Conservation (phyloP, 2,329 filamentous ascomycete species). For the Mollisia scopiformis region DNA sequence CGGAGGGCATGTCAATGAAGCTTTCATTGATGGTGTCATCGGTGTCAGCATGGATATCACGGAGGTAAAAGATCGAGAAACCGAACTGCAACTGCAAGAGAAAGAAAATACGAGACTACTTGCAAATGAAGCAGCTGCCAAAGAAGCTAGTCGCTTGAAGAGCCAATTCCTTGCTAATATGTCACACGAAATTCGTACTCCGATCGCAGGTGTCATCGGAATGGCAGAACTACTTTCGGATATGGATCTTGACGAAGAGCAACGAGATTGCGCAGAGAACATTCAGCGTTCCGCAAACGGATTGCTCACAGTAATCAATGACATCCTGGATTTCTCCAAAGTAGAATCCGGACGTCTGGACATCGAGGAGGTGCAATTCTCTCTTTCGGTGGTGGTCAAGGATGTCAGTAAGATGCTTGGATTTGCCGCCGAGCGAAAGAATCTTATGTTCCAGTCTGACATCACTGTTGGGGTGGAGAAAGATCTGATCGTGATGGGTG, state of each 20-base stretch:
- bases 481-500: slow-evolving; percentile 81
- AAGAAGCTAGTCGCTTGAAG: slow-evolving; percentile 80
- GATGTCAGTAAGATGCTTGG: slow-evolving; percentile 88
- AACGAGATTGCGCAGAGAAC: slow-evolving; percentile 75
- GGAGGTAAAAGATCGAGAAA: slow-evolving; percentile 67
- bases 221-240: slow-evolving; percentile 78
- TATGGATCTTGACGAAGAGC: slow-evolving; percentile 68
- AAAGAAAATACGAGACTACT: slow-evolving; percentile 71
- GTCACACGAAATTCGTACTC: slow-evolving; percentile 80
- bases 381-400: slow-evolving; percentile 70
- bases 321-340: slow-evolving; percentile 89
- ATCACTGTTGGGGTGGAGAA: slow-evolving; percentile 60
- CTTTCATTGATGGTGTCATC: slow-evolving; percentile 70
- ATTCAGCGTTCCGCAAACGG: slow-evolving; percentile 81
- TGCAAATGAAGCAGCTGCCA: slow-evolving; percentile 77
- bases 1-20: slow-evolving; percentile 51
- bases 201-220: slow-evolving; percentile 79
- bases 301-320: slow-evolving; percentile 85
- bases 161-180: slow-evolving; percentile 80
- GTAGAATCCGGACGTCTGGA: slow-evolving; percentile 78
- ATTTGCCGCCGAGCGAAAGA: slow-evolving; percentile 81
- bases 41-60: slow-evolving; percentile 82
- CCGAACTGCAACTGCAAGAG: slow-evolving; percentile 64
- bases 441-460: slow-evolving; percentile 70
- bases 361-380: slow-evolving; percentile 81